A percentile compares a stretch with the other conserved stretches of the same genome.
Conservation (phyloP, 192 early-diverging fungal species). For the Coemansia asiatica region DNA sequence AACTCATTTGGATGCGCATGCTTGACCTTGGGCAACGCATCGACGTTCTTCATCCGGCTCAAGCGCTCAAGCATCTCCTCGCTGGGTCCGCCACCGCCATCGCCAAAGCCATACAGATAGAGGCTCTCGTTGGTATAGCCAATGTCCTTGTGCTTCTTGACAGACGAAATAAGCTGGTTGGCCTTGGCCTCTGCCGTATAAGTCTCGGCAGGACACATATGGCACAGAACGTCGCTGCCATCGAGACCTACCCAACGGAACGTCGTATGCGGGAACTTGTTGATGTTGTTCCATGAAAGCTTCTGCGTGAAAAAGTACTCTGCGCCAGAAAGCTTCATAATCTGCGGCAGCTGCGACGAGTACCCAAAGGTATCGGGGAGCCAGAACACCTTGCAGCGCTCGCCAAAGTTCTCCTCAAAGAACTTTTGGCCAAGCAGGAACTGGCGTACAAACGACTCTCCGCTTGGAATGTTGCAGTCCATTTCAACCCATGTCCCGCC, state of each 20-base stretch:
- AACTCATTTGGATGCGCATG: constrained; percentile 80
- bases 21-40: constrained; percentile 71
- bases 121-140: constrained; percentile 83
- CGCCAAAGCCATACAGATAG: constrained; percentile 92
- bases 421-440: constrained; percentile 92
- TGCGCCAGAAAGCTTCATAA: constrained; percentile 71
- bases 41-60: constrained; percentile 70
- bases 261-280: constrained; percentile 97
- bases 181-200: constrained; percentile 67
- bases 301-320: constrained; percentile 99
- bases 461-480: constrained; percentile 97
- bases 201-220: constrained; percentile 91
- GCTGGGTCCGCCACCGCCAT: constrained; percentile 92
- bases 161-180: constrained; percentile 60
- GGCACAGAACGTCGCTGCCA: constrained; percentile 79
- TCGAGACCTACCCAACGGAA: constrained; percentile 93
- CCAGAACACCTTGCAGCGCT: constrained; percentile 81
- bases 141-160: constrained; percentile 86
- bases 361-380: constrained; percentile 95
- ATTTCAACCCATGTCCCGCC: constrained; percentile 98
- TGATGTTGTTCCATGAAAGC: constrained; percentile 98
- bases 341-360: constrained; percentile 90
- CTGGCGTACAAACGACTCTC: constrained; percentile 92
- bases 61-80: constrained; percentile 84
- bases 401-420: constrained; percentile 77